These are phyloP conservation scores for Biscogniauxia mediterranea DNA, from an alignment of 2,329 filamentous ascomycete genomes.

Conservation along the genomic window DNA sequence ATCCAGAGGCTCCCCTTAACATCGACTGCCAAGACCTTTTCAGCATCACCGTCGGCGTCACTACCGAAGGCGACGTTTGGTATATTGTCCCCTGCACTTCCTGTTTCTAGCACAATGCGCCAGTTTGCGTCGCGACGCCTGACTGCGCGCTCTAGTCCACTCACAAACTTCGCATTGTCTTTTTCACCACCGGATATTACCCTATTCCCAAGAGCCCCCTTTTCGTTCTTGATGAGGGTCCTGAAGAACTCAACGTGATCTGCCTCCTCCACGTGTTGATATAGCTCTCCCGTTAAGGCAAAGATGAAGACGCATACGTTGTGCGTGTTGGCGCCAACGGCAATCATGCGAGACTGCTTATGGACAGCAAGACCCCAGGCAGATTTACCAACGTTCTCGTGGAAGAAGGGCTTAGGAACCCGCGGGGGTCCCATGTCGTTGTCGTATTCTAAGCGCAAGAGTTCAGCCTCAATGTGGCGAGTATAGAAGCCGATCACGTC, in stretches of 20 bases:
- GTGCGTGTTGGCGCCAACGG: conserved; percentile 73
- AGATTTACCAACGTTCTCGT: conserved; percentile 70
- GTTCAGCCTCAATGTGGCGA: conserved; percentile 41
- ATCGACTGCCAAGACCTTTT: conserved; percentile 51
- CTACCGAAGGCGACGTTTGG: conserved; percentile 53
- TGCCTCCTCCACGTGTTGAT: conserved; percentile 3
- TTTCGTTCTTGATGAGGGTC: conserved; percentile 22
- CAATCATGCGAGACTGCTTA: conserved; percentile 76
- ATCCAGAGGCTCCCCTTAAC: conserved; percentile 49
- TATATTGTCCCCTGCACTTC: conserved; percentile 43
- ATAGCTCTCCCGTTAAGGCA: conserved; percentile 25
- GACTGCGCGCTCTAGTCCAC: conserved; percentile 35
- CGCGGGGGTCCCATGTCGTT: conserved; percentile 20
- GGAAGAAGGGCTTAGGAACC: conserved; percentile 56
- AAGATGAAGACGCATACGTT: conserved; percentile 34
- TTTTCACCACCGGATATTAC: background rate
- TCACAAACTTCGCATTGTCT: conserved; percentile 12
- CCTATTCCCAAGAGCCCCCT: conserved; percentile 6
- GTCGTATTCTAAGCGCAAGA: conserved; percentile 26
- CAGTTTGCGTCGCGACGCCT: conserved; percentile 45
- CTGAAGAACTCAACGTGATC: conserved; percentile 16
- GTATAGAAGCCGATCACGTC: conserved; percentile 72
- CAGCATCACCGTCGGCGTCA: conserved; percentile 45
- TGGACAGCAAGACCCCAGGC: conserved; percentile 92
- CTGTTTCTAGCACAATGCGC: conserved; percentile 48